These are phyloP conservation scores for Calonectria leucothoes DNA, from an alignment of 2,329 filamentous ascomycete genomes.

Conservation along the genomic window DNA sequence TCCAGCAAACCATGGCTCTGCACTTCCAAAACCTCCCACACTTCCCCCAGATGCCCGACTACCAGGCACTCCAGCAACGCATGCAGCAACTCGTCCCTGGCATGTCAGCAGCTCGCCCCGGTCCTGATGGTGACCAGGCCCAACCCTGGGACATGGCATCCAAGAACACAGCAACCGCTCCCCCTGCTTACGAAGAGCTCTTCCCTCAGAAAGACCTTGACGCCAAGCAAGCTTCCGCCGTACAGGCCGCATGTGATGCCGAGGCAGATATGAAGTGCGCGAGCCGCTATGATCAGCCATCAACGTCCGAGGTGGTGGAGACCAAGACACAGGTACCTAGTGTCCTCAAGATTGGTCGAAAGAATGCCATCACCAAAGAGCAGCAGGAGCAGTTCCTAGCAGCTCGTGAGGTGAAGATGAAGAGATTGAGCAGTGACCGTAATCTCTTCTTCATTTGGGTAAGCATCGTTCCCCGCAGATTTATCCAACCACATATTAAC, in stretches of 20 bases:
- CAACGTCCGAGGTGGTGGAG: conserved; percentile 50
- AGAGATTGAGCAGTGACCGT: conserved; percentile 71
- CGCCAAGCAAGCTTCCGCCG: conserved; percentile 68
- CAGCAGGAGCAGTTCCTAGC: conserved; percentile 73
- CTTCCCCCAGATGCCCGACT: conserved; percentile 75
- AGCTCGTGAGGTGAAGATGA: conserved; percentile 71
- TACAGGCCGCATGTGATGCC: conserved; percentile 67
- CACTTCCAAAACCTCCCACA: conserved; percentile 69
- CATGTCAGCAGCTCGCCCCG: conserved; percentile 64
- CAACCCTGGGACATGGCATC: conserved; percentile 76
- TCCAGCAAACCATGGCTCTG: conserved; percentile 77
- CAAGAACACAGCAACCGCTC: conserved; percentile 62
- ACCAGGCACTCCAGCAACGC: conserved; percentile 72
- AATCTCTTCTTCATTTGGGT: conserved; percentile 79
- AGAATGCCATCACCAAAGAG: conserved; percentile 72
- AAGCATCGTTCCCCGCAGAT: conserved; percentile 41
- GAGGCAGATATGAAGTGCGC: conserved; percentile 70
- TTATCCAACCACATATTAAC: conserved; percentile 30
- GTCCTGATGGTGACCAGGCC: conserved; percentile 53
- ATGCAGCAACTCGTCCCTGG: conserved; percentile 81
- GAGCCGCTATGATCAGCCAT: conserved; percentile 60
- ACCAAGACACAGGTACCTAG: conserved; percentile 53
- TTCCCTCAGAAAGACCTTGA: conserved; percentile 70
- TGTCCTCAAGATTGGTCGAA: conserved; percentile 70
- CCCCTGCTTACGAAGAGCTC: conserved; percentile 84